phyloP scores from a whole-genome alignment of 2,329 filamentous ascomycete genomes.

The Colletotrichum shisoi region DNA sequence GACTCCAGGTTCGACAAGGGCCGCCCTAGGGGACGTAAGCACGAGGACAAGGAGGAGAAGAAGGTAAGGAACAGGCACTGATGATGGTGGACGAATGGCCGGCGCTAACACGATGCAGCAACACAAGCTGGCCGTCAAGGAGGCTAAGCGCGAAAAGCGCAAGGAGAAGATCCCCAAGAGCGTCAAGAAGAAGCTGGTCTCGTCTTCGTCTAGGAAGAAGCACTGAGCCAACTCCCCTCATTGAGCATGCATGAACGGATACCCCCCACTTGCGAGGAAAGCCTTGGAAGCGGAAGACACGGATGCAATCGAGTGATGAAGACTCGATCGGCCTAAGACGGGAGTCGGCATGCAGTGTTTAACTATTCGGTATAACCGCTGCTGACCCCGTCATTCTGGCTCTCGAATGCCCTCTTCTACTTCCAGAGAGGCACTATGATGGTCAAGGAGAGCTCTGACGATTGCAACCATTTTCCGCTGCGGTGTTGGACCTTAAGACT shows the following conservation, averaged over 20 bases:
- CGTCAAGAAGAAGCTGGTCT: conserved; percentile 87
- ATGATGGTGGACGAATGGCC: neutral
- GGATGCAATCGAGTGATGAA: conserved; percentile 59
- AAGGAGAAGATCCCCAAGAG: conserved; percentile 97
- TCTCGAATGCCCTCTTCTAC: conserved; percentile 49
- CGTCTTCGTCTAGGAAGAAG: conserved; percentile 68
- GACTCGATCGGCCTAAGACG: conserved; percentile 42
- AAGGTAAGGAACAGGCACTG: conserved; percentile 58
- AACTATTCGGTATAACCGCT: conserved; percentile 52
- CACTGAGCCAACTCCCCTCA: conserved; percentile 52
- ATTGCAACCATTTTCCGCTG: conserved; percentile 41
- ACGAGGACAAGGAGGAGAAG: conserved; percentile 91
- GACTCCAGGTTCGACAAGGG: conserved; percentile 70
- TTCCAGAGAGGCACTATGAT: conserved; percentile 49
- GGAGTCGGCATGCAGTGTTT: conserved; percentile 40
- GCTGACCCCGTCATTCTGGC: conserved; percentile 43
- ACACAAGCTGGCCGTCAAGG: conserved; percentile 91
- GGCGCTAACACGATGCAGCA: conserved; percentile 49
- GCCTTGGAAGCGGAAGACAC: conserved; percentile 3
- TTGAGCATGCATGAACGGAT: neutral
- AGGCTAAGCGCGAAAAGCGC: conserved; percentile 91
- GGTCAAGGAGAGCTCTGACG: conserved; percentile 71
- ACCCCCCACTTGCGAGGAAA: neutral
- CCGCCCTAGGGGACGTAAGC: conserved; percentile 78
- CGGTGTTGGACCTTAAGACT: neutral